Evolutionary conservation across 108 stramenopile species (phyloP).

Genomic region (Seminavis robusta): DNA sequence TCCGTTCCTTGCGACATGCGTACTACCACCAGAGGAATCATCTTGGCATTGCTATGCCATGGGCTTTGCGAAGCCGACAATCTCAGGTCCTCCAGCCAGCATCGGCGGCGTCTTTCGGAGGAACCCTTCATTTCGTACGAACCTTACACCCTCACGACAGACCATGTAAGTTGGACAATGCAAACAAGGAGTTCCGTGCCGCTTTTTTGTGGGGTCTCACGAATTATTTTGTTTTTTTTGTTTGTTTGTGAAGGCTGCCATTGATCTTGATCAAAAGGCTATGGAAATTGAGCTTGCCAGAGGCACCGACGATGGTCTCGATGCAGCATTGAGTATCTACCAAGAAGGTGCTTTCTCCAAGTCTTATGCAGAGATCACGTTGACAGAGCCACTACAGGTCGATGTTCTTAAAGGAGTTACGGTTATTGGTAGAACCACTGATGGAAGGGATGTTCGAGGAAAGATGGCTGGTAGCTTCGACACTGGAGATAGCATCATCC

Average conservation of each 20-base stretch:
- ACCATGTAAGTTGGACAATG: constrained; percentile 4
- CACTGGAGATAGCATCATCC: constrained; percentile 19
- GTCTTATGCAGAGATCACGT: constrained; percentile 33
- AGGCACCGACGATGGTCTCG: constrained; percentile 15
- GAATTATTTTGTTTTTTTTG: constrained; percentile 10
- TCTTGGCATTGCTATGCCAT: too few relatives aligned
- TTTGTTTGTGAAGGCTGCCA: constrained; percentile 16
- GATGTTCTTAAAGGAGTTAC: constrained; percentile 19
- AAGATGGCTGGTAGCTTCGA: constrained; percentile 20
- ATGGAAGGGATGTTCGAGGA: constrained; percentile 29
- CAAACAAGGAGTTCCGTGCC: neutral
- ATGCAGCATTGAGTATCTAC: constrained; percentile 19
- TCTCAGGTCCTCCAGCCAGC: too few relatives aligned
- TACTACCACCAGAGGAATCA: too few relatives aligned
- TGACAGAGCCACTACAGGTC: constrained; percentile 10
- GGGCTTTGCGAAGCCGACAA: too few relatives aligned
- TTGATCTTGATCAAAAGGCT: constrained; percentile 61
- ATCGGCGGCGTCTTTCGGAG: too few relatives aligned
- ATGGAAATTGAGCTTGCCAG: constrained; percentile 23
- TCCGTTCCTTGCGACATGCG: too few relatives aligned
- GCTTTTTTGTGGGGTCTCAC: neutral
- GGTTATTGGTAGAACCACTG: constrained; percentile 20
- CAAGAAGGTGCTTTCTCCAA: constrained; percentile 48
- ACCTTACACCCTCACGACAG: neutral
- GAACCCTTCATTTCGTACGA: too few relatives aligned